Conservation (phyloP, 2,329 filamentous ascomycete genomes). For the Colletotrichum godetiae region DNA sequence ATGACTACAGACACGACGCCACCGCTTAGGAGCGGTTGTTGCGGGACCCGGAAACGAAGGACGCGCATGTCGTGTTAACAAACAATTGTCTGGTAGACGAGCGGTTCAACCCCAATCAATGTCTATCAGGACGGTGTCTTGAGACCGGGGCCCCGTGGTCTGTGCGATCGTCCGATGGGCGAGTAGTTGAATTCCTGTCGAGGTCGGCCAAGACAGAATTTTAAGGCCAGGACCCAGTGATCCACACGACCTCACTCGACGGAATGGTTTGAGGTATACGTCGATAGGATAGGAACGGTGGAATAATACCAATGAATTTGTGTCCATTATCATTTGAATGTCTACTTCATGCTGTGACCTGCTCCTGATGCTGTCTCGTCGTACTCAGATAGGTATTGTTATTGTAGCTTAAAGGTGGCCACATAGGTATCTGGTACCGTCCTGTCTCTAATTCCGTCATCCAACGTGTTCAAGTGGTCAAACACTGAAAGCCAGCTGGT, state of each 20-base stretch:
- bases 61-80: neutral
- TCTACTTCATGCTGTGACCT: neutral
- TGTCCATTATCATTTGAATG: neutral
- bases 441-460: neutral
- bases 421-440: neutral
- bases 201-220: too few species aligned
- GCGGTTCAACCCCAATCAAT: neutral
- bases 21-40: neutral
- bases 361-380: neutral
- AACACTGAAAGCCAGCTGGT: neutral
- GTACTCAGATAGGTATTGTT: neutral
- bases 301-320: neutral
- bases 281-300: too few species aligned
- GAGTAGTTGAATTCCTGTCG: neutral
- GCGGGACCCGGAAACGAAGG: neutral
- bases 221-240: too few species aligned
- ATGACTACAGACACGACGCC: neutral
- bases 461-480: neutral
- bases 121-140: neutral
- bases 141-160: too few species aligned
- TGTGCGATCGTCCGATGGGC: neutral
- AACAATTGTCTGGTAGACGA: neutral
- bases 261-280: neutral
- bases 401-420: neutral
- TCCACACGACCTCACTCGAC: too few species aligned